Base-by-base conservation (phyloP, 345 rosid genomes). In the Gynandropsis gynandra region DNA sequence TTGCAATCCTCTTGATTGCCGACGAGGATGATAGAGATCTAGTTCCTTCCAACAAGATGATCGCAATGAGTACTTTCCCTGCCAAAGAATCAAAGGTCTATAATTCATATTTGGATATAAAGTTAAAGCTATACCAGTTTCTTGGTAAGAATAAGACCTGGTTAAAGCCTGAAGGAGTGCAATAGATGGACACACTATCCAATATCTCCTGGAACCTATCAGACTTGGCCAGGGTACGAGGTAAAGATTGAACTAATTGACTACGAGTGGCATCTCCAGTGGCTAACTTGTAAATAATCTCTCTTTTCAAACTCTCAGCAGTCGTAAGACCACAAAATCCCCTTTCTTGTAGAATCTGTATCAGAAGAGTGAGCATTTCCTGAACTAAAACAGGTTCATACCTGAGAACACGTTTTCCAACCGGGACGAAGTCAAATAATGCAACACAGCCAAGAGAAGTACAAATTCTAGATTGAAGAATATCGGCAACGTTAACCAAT, bases 211-310 rank as follows among this genome's bases (percentile, higher is more conserved):
- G 93, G 61, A 92, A 78, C 72, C 63, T 64, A 37, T 77, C 81
- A 63, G 55, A 72, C 76, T 87, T 92, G 58, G 97, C 71, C 50
- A 92, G 83, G 42, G 87, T 95, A 52, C 79, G 74, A 31, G 97
- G 94, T 37, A 92, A 74, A 62, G 86, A 77, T 69, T 78, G 82
- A 64, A 85, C 77, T 62, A 92, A 65, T 41, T 87, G 97, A 74
- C 98, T 92, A 50, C 58, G 98, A 68, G 98, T 82, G 61, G 86
- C 78, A 78, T 92, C 90, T 70, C 95, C 96, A 63, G 79, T 70
- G 52, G 95, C 84, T 61, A 92, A 72, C 81, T 75, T 92, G 66
- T 74, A 82, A 57, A 92, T 59, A 62, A 92, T 71, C 68, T 92
- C 97, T 56, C 98, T 81, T 75, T 73, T 85, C 77, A 92, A 68